Conservation (phyloP, 1,139 yeast genomes). For the Kodamaea anthophila region DNA sequence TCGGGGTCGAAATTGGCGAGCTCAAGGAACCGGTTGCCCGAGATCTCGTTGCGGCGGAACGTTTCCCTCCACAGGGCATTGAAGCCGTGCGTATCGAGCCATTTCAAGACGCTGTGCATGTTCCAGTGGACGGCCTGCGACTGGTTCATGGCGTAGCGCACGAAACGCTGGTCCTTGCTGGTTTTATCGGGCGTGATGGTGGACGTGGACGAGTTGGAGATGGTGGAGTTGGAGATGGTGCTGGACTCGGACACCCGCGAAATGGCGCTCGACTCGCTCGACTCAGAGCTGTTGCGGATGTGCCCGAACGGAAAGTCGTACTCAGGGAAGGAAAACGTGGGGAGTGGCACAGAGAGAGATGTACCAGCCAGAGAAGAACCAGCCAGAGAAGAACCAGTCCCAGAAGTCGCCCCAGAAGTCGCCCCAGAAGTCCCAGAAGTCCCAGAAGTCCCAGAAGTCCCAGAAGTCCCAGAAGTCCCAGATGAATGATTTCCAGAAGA, state of each 20-base stretch:
- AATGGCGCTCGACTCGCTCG: too few relatives aligned
- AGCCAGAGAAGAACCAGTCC: too few relatives aligned
- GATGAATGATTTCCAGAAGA: too few relatives aligned
- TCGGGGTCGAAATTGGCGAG: conserved; percentile 60
- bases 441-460: too few relatives aligned
- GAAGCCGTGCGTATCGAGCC: conserved; percentile 66
- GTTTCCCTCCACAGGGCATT: conserved; percentile 67
- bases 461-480: too few relatives aligned
- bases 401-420: too few relatives aligned
- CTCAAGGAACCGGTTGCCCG: conserved; percentile 60
- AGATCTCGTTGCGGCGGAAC: conserved; percentile 52
- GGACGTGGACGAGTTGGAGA: conserved; percentile 26
- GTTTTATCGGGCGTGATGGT: conserved; percentile 28
- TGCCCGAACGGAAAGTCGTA: too few relatives aligned
- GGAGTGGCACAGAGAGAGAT: too few relatives aligned
- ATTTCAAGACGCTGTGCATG: conserved; percentile 52
- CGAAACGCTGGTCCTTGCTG: conserved; percentile 36
- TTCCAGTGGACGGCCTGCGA: conserved; percentile 50
- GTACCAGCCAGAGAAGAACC: too few relatives aligned
- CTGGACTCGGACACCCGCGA: too few relatives aligned
- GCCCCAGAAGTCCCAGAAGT: too few relatives aligned
- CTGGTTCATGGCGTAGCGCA: conserved; percentile 41
- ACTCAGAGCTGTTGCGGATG: conserved; percentile 31
- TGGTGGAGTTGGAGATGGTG: conserved; percentile 30
- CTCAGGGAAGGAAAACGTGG: too few relatives aligned